Evolutionary conservation across 1,284 basidiomycete species (phyloP), one percentile per base, ranked within the genome.

Genomic region (Butyriboletus appendiculatus): DNA sequence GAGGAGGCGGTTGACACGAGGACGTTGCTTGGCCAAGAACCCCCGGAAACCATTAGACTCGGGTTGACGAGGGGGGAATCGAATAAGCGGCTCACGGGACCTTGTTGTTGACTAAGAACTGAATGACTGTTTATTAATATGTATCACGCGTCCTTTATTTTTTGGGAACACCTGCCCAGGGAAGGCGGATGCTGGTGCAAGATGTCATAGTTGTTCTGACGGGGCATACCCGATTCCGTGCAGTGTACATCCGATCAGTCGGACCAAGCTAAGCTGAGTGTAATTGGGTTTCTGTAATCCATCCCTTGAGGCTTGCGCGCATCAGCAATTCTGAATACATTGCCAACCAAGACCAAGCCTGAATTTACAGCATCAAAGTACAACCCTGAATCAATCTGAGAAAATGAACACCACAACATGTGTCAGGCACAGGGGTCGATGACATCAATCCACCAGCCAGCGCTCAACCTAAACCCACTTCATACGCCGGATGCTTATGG

Each of bases 1-100:
- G 84, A 87, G 54, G 85, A 86, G 56, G 44, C 55, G 1, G 33
- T 58, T n/a, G 69, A 68, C 3, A 52, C 61, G n/a, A 50, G 57
- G 45, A 70, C 66, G 2, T n/a, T 66, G 33, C 59, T 14, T 16
- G 24, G 63, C 10, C 65, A 57, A n/a, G 65, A 55, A 12, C 52
- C 49, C 16, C 50, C 55, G 11, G 63, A 68, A 12, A 66, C 64
- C 10, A 65, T 71, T 16, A 40, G 53, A 5, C 60, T 70, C 4
- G 69, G 62, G 4, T 34, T 64, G 37, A 44, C 55, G 15, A 54
- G 59, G 41, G 39, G 44, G 1, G 58, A 48, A 41, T 49, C 57
- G 6, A 51, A 14, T 20, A 50, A 50, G 49, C 55, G 50, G 10
- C 8, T 52, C 1, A n/a, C 50, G 6, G 54, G 59, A 20, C 38